Base-by-base conservation (phyloP, 345 rosid species). In the Eucalyptus sp. region DNA sequence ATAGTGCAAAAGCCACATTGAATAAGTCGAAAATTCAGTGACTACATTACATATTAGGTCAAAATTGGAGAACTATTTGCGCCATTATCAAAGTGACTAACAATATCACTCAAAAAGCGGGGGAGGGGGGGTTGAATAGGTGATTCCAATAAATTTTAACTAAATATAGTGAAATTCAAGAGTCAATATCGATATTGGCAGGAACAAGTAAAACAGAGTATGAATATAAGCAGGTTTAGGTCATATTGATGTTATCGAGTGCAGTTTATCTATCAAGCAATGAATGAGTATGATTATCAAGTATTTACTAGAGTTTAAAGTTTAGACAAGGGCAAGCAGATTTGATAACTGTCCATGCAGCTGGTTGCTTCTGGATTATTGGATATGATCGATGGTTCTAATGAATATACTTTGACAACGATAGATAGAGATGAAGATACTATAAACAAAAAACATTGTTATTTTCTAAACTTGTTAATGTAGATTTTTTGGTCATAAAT, bases 241-340 rank as follows among this genome's bases (percentile, higher is more conserved):
- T 52, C 58, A 52, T 52, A 52, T 52, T 52, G 58, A 52, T 52
- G 58, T 52, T 20, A 52, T 52, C 0, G 10, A 52, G 58, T 52
- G 0, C 25, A 20, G 5, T 52, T 52, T 20, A 2, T 7, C 58
- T 52, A 52, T 52, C 10, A 4, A 52, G 58, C 25, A 52, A 20
- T 52, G 58, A 52, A 52, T 52, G 58, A 52, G 25, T 52, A 52
- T 20, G 0, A 52, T 52, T 20, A 20, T 52, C 4, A 52, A 52
- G 58, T 52, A 0, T 56, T 0, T 24, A 9, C 29, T 0, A 0
- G 62, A 52, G 62, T 56, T 56, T 0, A 22, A 56, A 56, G 0
- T 56, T 56, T 56, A 56, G 0, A 56, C 29, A 56, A 4, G 62
- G 62, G 62, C 62, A 56, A 56, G 3, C 29, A 0, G 29, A 24